Conservation (phyloP, 208 protist species). For the Leptomonas pyrrhocoris region DNA sequence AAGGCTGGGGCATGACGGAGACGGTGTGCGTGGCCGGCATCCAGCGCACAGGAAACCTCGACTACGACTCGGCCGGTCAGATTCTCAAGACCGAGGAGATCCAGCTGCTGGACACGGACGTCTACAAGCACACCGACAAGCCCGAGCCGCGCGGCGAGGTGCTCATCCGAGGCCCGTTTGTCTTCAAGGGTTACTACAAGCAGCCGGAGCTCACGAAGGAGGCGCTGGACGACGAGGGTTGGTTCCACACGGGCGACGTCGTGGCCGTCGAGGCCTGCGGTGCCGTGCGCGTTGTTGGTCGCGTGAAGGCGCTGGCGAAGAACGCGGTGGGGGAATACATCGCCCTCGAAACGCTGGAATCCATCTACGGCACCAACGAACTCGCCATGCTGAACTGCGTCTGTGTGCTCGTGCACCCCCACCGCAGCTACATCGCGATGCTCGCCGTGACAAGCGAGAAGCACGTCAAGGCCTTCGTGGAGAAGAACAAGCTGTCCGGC, state of each 20-base stretch:
- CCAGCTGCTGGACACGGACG: constrained; percentile 89
- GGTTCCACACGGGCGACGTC: constrained; percentile 91
- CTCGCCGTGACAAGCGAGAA: constrained; percentile 62
- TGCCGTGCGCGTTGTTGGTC: constrained; percentile 77
- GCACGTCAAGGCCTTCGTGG: constrained; percentile 53
- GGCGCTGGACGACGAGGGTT: constrained; percentile 78
- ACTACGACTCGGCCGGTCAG: constrained; percentile 74
- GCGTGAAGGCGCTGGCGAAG: constrained; percentile 93
- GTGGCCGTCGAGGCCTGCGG: constrained; percentile 62
- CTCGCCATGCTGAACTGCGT: constrained; percentile 60
- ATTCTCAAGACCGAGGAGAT: constrained; percentile 80
- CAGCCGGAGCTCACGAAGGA: constrained; percentile 83
- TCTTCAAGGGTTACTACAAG: constrained; percentile 91
- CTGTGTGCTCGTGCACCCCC: constrained; percentile 80
- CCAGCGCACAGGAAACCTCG: constrained; percentile 65
- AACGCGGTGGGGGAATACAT: constrained; percentile 93
- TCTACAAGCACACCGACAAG: constrained; percentile 78
- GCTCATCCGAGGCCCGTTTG: constrained; percentile 66
- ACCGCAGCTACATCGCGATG: constrained; percentile 68
- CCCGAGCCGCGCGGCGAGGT: constrained; percentile 82
- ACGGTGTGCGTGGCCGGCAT: constrained; percentile 68
- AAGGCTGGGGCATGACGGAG: constrained; percentile 92
- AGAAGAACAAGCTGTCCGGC: constrained; percentile 55
- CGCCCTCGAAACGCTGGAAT: constrained; percentile 83
- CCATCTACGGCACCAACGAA: constrained; percentile 67